phyloP scores from a whole-genome alignment of 306 rosid species.

The Corylus americana region DNA sequence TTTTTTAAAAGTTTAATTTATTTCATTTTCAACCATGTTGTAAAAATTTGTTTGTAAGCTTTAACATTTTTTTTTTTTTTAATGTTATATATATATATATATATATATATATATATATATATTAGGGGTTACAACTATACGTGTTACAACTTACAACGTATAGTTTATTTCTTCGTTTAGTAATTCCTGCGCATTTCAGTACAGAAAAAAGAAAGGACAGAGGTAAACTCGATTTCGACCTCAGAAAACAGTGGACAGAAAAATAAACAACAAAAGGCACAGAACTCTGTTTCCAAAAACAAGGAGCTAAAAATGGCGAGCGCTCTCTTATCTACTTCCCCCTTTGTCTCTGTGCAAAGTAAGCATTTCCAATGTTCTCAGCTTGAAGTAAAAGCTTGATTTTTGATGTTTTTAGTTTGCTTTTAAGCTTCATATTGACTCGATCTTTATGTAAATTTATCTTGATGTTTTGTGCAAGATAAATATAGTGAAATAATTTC shows the following conservation, averaged over 20 bases:
- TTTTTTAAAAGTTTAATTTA: no score
- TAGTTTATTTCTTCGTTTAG: no score
- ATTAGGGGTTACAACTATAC: no score
- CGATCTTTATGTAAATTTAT: neutral
- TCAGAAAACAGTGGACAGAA: neutral
- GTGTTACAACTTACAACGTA: no score
- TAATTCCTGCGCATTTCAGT: no score
- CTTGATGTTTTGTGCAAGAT: neutral
- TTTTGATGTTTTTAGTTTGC: neutral
- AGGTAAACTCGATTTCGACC: neutral
- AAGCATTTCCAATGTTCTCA: conserved; percentile 22
- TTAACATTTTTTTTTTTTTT: no score
- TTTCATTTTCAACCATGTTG: no score
- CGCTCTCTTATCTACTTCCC: conserved; percentile 59
- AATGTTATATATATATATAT: no score
- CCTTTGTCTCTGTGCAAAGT: conserved; percentile 57
- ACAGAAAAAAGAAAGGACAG: no score
- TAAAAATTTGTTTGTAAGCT: no score
- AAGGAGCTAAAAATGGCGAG: conserved; percentile 54
- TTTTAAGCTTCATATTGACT: neutral
- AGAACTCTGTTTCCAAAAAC: conserved; percentile 3
- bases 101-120: no score
- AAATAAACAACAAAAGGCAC: neutral
- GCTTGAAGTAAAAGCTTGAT: neutral
- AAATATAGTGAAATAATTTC: neutral